Conservation (phyloP, 1,284 basidiomycete genomes). For the Fomitopsis schrenkii region DNA sequence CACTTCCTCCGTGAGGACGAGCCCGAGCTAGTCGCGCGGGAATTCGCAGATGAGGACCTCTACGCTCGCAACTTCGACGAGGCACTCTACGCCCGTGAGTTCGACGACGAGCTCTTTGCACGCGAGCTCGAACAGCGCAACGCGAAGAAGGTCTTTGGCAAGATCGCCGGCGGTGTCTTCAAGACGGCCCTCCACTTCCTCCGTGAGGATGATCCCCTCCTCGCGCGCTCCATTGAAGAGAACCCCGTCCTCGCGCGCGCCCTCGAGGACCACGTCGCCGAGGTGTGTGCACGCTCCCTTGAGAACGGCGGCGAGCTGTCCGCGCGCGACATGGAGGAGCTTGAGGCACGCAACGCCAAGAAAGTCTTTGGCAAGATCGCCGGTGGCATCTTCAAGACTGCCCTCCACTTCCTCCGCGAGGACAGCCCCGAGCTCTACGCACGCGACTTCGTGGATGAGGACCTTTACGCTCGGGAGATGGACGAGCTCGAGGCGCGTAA, state of each 20-base stretch:
- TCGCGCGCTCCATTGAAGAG: conserved; percentile 1
- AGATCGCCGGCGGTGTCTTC: background rate
- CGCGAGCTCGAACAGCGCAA: conserved; percentile 2
- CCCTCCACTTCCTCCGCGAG: conserved; percentile 4
- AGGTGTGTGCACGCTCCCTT: background rate
- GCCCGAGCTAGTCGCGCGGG: background rate
- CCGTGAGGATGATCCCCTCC: conserved; percentile 1
- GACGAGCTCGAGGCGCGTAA: background rate
- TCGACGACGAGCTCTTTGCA: background rate
- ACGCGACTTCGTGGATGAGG: conserved; percentile 3
- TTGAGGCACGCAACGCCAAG: conserved; percentile 1
- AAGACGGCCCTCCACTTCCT: conserved; percentile 3
- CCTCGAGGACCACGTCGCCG: background rate
- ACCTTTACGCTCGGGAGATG: background rate
- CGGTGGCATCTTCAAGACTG: background rate
- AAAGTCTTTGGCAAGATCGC: background rate
- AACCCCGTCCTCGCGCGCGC: background rate
- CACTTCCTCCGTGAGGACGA: background rate
- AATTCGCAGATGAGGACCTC: background rate
- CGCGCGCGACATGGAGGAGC: background rate
- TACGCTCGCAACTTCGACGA: background rate
- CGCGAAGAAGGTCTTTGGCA: background rate
- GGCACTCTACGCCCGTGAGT: background rate
- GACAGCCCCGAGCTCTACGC: conserved; percentile 1
- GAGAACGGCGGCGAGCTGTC: background rate